Base-by-base conservation (phyloP, 2,329 filamentous ascomycete genomes). In the Geosmithia flava region DNA sequence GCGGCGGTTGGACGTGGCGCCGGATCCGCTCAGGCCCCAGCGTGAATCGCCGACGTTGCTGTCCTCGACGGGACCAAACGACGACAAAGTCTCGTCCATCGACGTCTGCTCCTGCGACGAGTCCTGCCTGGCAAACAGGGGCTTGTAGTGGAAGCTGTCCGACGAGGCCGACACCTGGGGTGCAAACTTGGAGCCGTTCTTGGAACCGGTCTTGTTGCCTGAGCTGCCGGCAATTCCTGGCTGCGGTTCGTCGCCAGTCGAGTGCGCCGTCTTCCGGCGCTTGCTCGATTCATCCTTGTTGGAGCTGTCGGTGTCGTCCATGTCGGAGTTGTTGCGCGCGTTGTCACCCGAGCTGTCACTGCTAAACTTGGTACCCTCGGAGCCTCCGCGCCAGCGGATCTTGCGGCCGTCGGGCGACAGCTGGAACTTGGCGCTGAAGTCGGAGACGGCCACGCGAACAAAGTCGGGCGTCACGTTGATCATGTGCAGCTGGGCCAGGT, bases 401-500 rank as follows among this genome's bases (percentile, higher is more conserved):
- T 88, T 90, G 46, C 81, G 78, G 0, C 87, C 86, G 55, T 93
- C 87, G 0, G 70, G 69, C 0, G 87, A 91, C 0, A 94, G 61
- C 59, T 94, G 85, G 47, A 95, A 81, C 55, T 84, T 85, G 19
- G 76, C 75, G 56, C 86, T 91, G 53, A 81, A 76, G 46, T 85
- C 79, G 1, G 71, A 68, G 1, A 94, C 72, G 0, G 88, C 85
- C 37, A 77, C 76, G 50, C 85, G 81, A 40, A 93, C 80, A 56
- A 91, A 91, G 27, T 83, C 80, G 0, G 82, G 74, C 0, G 87
- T 89, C 1, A 94, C 87, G 50, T 88, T 90, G 54, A 93, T 74
- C 0, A 89, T 91, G 56, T 94, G 87, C 17, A 94, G 68, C 63
- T 94, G 87, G 0, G 88, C 87, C 70, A 94, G 76, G 57, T 84